Conservation (phyloP, 2,329 filamentous ascomycete species). For the Nemania sp. region DNA sequence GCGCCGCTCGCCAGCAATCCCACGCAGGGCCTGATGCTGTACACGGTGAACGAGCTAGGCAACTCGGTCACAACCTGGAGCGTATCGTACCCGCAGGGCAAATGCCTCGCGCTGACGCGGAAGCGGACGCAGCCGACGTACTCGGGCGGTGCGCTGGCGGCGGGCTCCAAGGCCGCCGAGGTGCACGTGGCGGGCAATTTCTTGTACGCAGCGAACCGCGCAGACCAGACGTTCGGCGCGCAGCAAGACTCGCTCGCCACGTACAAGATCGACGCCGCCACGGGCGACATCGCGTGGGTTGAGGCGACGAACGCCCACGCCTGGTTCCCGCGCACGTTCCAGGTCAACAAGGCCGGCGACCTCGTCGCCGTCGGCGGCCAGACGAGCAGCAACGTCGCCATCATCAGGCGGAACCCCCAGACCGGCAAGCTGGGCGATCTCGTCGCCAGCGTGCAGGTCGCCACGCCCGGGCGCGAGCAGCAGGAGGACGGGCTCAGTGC, state of each 20-base stretch:
- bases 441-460: conserved; percentile 48
- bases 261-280: conserved; percentile 50
- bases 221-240: conserved; percentile 60
- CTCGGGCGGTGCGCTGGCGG: conserved; percentile 48
- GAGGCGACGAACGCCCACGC: conserved; percentile 62
- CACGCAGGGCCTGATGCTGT: conserved; percentile 41
- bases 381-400: conserved; percentile 60
- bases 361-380: conserved; percentile 68
- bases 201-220: conserved; percentile 65
- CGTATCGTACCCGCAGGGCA: conserved; percentile 49
- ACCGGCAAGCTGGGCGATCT: conserved; percentile 60
- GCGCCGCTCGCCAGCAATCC: conserved; percentile 40
- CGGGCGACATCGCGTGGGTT: conserved; percentile 56
- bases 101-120: conserved; percentile 52
- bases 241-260: conserved; percentile 60
- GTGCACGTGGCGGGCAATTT: conserved; percentile 58
- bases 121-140: conserved; percentile 54
- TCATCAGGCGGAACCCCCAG: conserved; percentile 58
- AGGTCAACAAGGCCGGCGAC: conserved; percentile 61
- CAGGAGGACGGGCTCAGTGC: conserved; percentile 54
- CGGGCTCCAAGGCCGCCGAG: conserved; percentile 58
- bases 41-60: conserved; percentile 53
- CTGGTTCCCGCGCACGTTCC: conserved; percentile 65
- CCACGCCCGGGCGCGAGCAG: conserved; percentile 45
- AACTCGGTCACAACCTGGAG: conserved; percentile 57